Evolutionary conservation across 179 eudicot species (phyloP), one percentile per base, ranked within the genome.

Genomic region (Vitellaria paradoxa): DNA sequence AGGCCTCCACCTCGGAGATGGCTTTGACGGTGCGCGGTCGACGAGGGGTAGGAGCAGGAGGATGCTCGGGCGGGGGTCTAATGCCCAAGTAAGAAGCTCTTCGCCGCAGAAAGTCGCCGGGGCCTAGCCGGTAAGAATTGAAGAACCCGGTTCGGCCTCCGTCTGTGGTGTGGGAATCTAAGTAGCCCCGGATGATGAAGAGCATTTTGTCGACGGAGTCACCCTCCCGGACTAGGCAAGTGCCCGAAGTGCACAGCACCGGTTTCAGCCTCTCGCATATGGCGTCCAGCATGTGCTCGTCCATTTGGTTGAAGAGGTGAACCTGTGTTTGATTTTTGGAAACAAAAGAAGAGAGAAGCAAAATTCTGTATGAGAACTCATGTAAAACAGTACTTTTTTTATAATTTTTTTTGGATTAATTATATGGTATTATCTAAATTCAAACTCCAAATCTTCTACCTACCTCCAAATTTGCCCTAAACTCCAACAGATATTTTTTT

Each of bases 61-160:
- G 14, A 53, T 26, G n/a, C 80, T 79, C 3, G 85, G 82, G 21
- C 80, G 81, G 1, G 83, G 83, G 37, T 77, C 87, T 37, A 86
- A 77, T 11, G 87, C 88, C 88, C 89, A 86, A 7, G 86, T 84
- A n/a, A 88, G 56, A 2, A 88, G 77, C 63, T 88, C 91, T 62
- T 88, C 91, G 6, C 89, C 89, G 50, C 89, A 88, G 45, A 30
- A 30, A 86, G 75, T 88, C 89, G 0, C 88, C 85, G 0, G 84
- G 80, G 30, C 86, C 82, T 0, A 86, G 65, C 6, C 73, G 55
- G 60, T 72, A 80, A 0, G 81, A 83, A 72, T 88, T 88, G 69
- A 88, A 80, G 64, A 88, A 86, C 6, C 91, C 86, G 9, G 77
- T 65, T 7, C 86, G 76, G 37, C 89, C 89, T 0, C 89, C 89